Evolutionary conservation across 805 yeast genomes (phyloP), one percentile per base, ranked within the genome.

Genomic region (Tetrapisispora namnaoensis): DNA sequence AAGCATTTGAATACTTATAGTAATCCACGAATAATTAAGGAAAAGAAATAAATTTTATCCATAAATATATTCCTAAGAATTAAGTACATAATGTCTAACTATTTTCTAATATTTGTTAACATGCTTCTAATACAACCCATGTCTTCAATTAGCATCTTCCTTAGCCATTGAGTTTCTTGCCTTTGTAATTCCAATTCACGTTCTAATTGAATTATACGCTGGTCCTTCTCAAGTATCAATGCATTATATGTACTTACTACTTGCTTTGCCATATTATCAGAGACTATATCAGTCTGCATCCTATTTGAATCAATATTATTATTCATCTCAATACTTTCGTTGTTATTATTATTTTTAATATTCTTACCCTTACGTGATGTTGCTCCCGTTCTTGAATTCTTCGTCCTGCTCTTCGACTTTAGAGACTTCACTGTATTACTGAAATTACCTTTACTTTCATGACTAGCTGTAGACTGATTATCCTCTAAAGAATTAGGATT

Each of bases 81-180:
- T 36, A 36, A 7, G 9, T 36, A 36, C 20, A 36, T 9, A 21
- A n/a, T 21, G 3, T 20, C 16, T 24, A 27, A 28, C 24, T 45
- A 54, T 21, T 54, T 56, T 44, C 55, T 44, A 14, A 59, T 52
- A 45, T 62, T 62, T 20, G 58, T 57, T 11, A 63, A 46, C 49
- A 64, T 50, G 45, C 66, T 60, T 51, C 68, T 49, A 3, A 65
- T 58, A 52, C 65, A 60, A 4, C 67, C 68, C 67, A 65, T 59
- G 45, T 65, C 69, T 47, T 65, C 69, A 36, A 64, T 61, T 24
- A 65, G 51, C 66, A 65, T 60, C 46, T 65, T 65, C 41, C 67
- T 59, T 37, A 65, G 49, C 69, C 69, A 65, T 38, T 57, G 59
- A 1, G 65, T 62, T 45, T 65, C 68, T 49, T 60, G 64, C 45